A percentile compares a stretch with the other conserved stretches of the same genome.
These are phyloP conservation scores for Orbilia blumenaviensis DNA, from an alignment of 2,329 filamentous ascomycete species.

Conservation along the genomic window DNA sequence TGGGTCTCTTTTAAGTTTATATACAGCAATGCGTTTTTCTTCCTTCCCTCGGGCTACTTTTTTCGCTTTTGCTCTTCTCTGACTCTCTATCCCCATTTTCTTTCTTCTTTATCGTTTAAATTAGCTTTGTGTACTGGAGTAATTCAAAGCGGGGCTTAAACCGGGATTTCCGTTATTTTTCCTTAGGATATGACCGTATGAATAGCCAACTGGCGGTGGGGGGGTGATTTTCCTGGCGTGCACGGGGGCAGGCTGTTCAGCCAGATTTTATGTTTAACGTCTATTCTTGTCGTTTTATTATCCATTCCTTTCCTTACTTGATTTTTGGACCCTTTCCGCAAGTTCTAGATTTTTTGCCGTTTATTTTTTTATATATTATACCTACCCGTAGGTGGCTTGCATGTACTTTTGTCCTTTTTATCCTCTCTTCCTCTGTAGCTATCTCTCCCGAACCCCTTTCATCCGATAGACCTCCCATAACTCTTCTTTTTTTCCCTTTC, in stretches of 20 bases:
- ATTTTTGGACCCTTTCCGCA: too few species aligned
- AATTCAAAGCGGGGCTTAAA: not conserved
- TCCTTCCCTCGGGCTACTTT: too few species aligned
- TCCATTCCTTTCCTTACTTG: not conserved
- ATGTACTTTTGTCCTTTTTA: too few species aligned
- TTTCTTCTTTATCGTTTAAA: not conserved
- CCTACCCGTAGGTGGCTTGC: too few species aligned
- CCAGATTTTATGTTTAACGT: not conserved
- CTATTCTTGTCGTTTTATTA: not conserved
- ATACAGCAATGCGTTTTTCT: slow-evolving; percentile 4
- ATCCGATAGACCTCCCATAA: too few species aligned
- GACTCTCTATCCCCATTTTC: not conserved
- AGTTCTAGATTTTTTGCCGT: too few species aligned
- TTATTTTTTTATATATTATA: too few species aligned
- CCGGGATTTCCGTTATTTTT: not conserved
- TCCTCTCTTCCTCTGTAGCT: too few species aligned
- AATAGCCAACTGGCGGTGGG: not conserved
- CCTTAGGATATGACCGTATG: not conserved
- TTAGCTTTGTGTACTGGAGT: not conserved
- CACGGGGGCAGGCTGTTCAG: not conserved
- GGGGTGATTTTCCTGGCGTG: not conserved
- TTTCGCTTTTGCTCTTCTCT: not conserved
- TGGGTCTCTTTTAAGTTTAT: not conserved
- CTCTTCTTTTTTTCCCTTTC: not conserved
- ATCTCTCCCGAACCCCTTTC: too few species aligned